Base-by-base conservation (phyloP, 2,329 filamentous ascomycete species). In the Aspergillus pseudonomiae region DNA sequence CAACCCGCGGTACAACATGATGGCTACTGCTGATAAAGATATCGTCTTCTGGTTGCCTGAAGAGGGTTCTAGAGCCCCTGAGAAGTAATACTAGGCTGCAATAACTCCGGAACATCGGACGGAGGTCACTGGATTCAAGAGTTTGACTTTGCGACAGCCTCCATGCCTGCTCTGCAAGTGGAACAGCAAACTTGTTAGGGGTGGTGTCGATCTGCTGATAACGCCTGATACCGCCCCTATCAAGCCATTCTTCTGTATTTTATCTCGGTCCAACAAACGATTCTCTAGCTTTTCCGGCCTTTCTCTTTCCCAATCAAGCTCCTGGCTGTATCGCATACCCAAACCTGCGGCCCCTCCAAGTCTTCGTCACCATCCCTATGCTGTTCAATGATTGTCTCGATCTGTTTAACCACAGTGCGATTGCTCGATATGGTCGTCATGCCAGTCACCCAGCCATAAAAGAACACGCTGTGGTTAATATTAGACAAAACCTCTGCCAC, bases 1-100 rank as follows among this genome's bases (percentile, higher is more conserved):
- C 76, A 98, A 97, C 75, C 95, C 94, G 30, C 86, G 94, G 57
- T 95, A 91, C 78, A 97, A 98, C 78, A 89, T 97, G 81, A 86
- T 98, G 69, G 94, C 93, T 10, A 95, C 90, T 52, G 95, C 93
- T 4, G 94, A 98, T 71, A 90, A 90, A 73, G 93, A 97, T 60
- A 82, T 93, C 64, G 79, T 92, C 24, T 92, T 94, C 70, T 94
- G 91, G 91, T 77, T 92, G 41, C 91, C 91, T 1, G 90, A 93
- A 74, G 86, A 88, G 50, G 64, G 65, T 45, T 66, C 71, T n/a
- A 75, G 72, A 63, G 58, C 70, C 7, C 64, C 74, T 2, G 75
- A 79, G 43, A 76, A 78, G 67, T 77, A 74, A 70, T 28, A 21
- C n/a, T 59, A 36, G 45, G 28, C 39, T 45, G 21, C 46, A 26